Base-by-base conservation (phyloP, 2,329 filamentous ascomycete genomes). In the Pseudocercospora fijiensis region DNA sequence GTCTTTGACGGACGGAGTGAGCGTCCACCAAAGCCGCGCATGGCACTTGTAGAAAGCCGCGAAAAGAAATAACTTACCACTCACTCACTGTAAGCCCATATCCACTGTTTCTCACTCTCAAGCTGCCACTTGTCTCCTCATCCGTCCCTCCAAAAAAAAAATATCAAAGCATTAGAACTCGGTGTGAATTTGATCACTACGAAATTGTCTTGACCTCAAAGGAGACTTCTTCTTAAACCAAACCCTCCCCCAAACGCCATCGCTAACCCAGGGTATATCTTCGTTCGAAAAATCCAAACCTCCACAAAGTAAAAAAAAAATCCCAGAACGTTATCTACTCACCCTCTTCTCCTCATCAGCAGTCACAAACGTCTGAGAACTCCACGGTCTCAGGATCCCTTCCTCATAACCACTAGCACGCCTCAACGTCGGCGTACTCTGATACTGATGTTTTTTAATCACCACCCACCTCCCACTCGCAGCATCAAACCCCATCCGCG, bases 381-480 rank as follows among this genome's bases (percentile, higher is more conserved):
- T 47, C 43, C 18, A 20, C 13, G 43, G 43, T 18, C 43, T 47
- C 22, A 47, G 18, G 8, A 13, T 45, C 10, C 43, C n/a, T 47
- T 47, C 43, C n/a, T 18, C 43, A 18, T 47, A 22, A 13, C 20
- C 20, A 13, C 20, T 16, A 47, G n/a, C 9, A 13, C n/a, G 10
- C 6, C 43, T 47, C 43, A 47, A 22, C n/a, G 16, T 18, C n/a
- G 43, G 43, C n/a, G 20, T 47, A 47, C 43, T 47, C 43, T 3
- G 11, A 20, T 24, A 9, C 24, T 28, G 8, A 28, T n/a, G 4
- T 11, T 26, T 52, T 22, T 52, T 52, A n/a, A n/a, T n/a, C n/a
- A n/a, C n/a, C 49, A 52, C 49, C 49, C 24, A 52, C 24, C 27
- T 52, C 49, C 49, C 49, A 52, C 49, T 52, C 49, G 24, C 49